A percentile compares a stretch with the other conserved stretches of the same genome.
phyloP scores from a whole-genome alignment of 2,329 filamentous ascomycete species.

The Cladosporium sphaerospermum region DNA sequence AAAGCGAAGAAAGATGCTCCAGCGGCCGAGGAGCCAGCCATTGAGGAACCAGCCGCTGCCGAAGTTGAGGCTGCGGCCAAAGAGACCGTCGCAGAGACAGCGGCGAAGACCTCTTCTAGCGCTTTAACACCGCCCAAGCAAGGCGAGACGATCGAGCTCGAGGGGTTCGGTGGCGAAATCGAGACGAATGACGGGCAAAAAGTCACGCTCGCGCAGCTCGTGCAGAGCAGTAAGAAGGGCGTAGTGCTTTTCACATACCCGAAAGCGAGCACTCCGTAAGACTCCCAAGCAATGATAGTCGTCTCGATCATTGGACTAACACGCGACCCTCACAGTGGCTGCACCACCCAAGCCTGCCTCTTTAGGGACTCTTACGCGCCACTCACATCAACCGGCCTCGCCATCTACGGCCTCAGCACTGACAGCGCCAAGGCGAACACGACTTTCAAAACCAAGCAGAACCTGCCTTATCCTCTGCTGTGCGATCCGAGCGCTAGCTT shows the following conservation, averaged over 20 bases:
- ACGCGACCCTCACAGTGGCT: conserved; percentile 40
- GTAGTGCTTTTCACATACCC: conserved; percentile 95
- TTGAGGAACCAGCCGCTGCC: conserved; percentile 12
- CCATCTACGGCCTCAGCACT: conserved; percentile 82
- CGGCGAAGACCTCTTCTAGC: conserved; percentile 8
- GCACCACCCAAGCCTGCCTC: conserved; percentile 86
- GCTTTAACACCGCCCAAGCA: conserved; percentile 29
- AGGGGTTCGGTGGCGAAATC: conserved; percentile 60
- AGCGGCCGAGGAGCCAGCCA: conserved; percentile 16
- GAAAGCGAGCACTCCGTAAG: conserved; percentile 72
- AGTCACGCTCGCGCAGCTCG: conserved; percentile 71
- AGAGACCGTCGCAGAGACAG: conserved; percentile 6
- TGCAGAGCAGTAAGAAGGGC: conserved; percentile 76
- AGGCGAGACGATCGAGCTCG: conserved; percentile 49
- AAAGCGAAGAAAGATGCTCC: conserved; percentile 22
- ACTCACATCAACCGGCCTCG: conserved; percentile 70
- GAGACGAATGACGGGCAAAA: conserved; percentile 78
- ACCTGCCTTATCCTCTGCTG: conserved; percentile 78
- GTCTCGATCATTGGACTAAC: conserved; percentile 55
- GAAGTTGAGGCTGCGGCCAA: not conserved
- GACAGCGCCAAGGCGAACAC: conserved; percentile 90
- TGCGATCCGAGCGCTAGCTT: conserved; percentile 72
- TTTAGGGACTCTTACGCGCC: conserved; percentile 81
- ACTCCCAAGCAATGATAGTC: not conserved
- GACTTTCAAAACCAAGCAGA: conserved; percentile 86